Evolutionary conservation across 495 filamentous ascomycete genomes (phyloP), one percentile per base, ranked within the genome.

Genomic region (Cenococcum geophilum): DNA sequence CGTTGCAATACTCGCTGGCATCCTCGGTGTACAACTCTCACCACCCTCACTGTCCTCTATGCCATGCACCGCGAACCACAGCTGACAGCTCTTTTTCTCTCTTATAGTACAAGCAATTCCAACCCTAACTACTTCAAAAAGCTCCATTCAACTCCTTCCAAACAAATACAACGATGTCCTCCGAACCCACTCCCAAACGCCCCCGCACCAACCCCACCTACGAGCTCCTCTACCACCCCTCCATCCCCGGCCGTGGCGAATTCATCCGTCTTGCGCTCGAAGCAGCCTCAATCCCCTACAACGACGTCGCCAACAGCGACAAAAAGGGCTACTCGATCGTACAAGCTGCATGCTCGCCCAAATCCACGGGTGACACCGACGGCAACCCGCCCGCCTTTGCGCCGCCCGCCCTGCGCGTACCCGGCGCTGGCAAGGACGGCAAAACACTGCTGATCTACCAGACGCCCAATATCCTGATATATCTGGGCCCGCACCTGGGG

Each of bases 181-280:
- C 37, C 34, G 62, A 62, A 55, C 45, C 57, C 36, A 43, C 61
- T 21, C 35, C 60, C 47, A 66, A 64, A 45, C 63, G 63, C 45
- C 25, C 60, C 51, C 63, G 63, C 49, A 63, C 64, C 18, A 53
- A 63, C 11, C 68, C 70, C 16, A 49, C 53, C 20, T 73, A 85
- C 73, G 71, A 81, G 36, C 81, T 86, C 43, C 72, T 85, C 71
- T 88, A 89, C 77, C 84, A 82, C 79, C 83, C 84, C 27, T 68
- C 70, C 37, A 71, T 85, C 50, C 86, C 86, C 55, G 86, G 86
- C 54, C 81, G 86, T 61, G 85, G 81, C 48, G 86, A 89, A 65
- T 77, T 76, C 68, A 74, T 88, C 71, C 83, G 86, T 22, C 80
- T 89, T 40, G 78, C 73, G 20, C 76, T 89, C 68, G 86, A 88